Base-by-base conservation (phyloP, 2,329 filamentous ascomycete genomes). In the Fusarium humuli region DNA sequence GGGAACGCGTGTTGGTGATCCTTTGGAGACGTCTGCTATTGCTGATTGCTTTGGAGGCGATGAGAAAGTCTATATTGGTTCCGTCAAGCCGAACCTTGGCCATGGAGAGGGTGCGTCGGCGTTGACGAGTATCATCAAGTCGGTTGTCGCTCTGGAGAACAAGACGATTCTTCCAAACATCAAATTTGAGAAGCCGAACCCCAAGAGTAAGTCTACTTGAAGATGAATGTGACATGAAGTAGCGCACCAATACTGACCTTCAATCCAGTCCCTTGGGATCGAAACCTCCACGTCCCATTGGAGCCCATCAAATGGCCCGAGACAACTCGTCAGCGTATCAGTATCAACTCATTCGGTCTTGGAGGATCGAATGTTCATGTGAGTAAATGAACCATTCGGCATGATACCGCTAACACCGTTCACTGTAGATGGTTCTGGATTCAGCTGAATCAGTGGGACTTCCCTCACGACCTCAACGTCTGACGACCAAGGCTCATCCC, bases 61-160 rank as follows among this genome's bases (percentile, higher is more conserved):
- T 6, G 73, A 65, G 16, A 74, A 83, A 77, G 75, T 83, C 7
- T 81, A 77, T 52, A 79, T 84, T 4, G 83, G 83, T 7, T 83
- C 82, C 9, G 73, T 48, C 13, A 77, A 42, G 30, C 20, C 48
- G 6, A 52, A 40, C 22, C n/a, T 52, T 29, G 48, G 48, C 13
- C 48, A 40, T 10, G 57, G 62, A 7, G 73, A 75, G 46, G 66
- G 64, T 46, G 70, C 70, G 25, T 79, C 81, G 8, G 77, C 77
- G 10, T 49, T 78, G 7, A 66, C 69, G 1, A 70, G 71, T 25
- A 52, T 79, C 9, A 72, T 79, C 61, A 79, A 79, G 63, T 68
- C 73, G 2, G 70, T 76, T 16, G 32, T 78, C 23, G 69, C 73
- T 58, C 63, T 79, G 9, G 77, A 81, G 62, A 76, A 76, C 27